These are phyloP conservation scores for Debaryomyces fabryi DNA, from an alignment of 1,139 yeast genomes.

Conservation along the genomic window DNA sequence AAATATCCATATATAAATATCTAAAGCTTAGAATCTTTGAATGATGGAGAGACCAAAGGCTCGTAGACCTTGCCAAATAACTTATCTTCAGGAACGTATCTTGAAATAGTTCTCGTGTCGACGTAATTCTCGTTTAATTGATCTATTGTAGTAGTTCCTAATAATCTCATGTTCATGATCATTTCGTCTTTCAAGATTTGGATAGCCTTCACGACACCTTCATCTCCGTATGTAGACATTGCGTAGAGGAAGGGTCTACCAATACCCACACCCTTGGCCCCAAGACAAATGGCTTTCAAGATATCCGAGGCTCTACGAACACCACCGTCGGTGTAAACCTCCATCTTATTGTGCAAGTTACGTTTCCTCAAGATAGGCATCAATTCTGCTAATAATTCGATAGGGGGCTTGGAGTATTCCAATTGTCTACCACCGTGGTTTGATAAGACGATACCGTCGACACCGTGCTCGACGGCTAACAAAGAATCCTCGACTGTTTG, in stretches of 20 bases:
- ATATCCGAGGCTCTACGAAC: constrained; percentile 72
- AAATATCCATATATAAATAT: not conserved
- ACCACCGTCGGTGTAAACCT: constrained; percentile 66
- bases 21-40: constrained; percentile 24
- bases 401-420: constrained; percentile 67
- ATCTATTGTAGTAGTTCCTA: constrained; percentile 71
- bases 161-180: constrained; percentile 83
- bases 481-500: constrained; percentile 72
- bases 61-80: constrained; percentile 42
- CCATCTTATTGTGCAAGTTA: constrained; percentile 47
- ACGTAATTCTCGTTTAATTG: constrained; percentile 57
- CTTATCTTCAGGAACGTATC: constrained; percentile 38
- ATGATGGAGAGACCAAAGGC: constrained; percentile 38
- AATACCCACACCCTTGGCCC: constrained; percentile 73
- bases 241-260: constrained; percentile 77
- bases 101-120: constrained; percentile 27
- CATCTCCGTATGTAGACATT: constrained; percentile 72
- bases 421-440: constrained; percentile 80
- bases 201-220: constrained; percentile 78
- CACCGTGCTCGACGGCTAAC: constrained; percentile 61
- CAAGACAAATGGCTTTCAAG: constrained; percentile 65
- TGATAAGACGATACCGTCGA: constrained; percentile 65
- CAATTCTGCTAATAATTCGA: constrained; percentile 67
- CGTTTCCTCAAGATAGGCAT: constrained; percentile 56
- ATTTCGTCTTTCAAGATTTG: constrained; percentile 80